Base-by-base conservation (phyloP, 192 early-diverging fungal species). In the Powellomyces hirtus region DNA sequence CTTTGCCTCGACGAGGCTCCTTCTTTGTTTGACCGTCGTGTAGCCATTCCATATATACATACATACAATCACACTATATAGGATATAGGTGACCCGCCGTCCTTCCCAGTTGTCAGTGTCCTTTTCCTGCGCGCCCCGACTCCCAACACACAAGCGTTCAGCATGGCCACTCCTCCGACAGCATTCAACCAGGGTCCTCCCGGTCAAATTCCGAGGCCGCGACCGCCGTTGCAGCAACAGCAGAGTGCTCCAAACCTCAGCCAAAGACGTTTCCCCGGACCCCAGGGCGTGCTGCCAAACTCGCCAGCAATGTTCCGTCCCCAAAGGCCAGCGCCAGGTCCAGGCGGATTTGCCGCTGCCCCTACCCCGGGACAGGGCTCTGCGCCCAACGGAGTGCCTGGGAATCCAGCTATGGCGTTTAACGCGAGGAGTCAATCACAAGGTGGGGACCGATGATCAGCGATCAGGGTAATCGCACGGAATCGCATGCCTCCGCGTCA, bases 261-360 rank as follows among this genome's bases (percentile, higher is more conserved):
- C 1, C 40, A 16, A 24, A 16, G 20, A 5, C 40, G 44, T 22
- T 45, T 37, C 8, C 38, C 34, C 29, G 31, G 13, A 13, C 3
- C 44, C 13, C 62, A 63, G 49, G 42, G 22, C 20, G 36, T 58
- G 20, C 31, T 61, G 56, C 67, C 67, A 27, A 61, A 61, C 57
- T 61, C 67, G 3, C 57, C 67, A 0, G 67, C 57, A 7, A 61
- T 60, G 67, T 69, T 69, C 30, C 36, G 67, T 8, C 67, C 67
- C 13, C 59, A 60, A 36, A 53, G 51, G 57, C 36, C 37, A n/a
- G 29, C 1, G 26, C 36, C 37, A 42, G 60, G 60, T 37, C 38
- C 46, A 14, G n/a, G 26, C 5, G 46, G 10, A 33, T 58, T 27
- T 1, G n/a, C 7, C 56, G 56, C 56, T 58, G 18, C 44, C 0